Percentiles rank a stretch among this genome's conserved stretches.
phyloP scores from a whole-genome alignment of 2,329 filamentous ascomycete species.

The Escovopsis sp. region DNA sequence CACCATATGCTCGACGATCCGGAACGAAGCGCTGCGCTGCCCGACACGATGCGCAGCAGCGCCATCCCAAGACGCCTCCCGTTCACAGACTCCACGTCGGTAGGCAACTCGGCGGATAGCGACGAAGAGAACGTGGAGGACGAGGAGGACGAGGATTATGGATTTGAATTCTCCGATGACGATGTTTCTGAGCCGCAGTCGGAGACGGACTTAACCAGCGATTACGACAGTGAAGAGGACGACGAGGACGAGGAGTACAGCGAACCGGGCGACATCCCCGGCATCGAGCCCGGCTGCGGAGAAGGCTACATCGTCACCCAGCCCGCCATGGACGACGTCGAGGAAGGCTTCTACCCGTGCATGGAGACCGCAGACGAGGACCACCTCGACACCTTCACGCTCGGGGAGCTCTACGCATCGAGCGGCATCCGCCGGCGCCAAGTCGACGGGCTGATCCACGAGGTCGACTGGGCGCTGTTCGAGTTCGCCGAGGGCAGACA shows the following conservation, averaged over 20 bases:
- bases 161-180: constrained; percentile 43
- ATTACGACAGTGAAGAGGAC: constrained; percentile 32
- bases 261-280: constrained; percentile 62
- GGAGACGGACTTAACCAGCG: constrained; percentile 36
- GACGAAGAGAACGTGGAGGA: constrained; percentile 7
- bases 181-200: constrained; percentile 40
- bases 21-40: constrained; percentile 25
- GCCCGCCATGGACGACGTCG: constrained; percentile 76
- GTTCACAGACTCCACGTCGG: constrained; percentile 23
- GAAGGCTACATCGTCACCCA: constrained; percentile 75
- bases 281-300: constrained; percentile 58
- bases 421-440: constrained; percentile 73
- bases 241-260: constrained; percentile 39
- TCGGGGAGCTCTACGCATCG: constrained; percentile 78
- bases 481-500: constrained; percentile 57
- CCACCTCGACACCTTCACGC: constrained; percentile 62
- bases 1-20: constrained; percentile 86
- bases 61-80: constrained; percentile 24
- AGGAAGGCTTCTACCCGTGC: constrained; percentile 68
- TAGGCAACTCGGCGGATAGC: too few species aligned
- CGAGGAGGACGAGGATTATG: constrained; percentile 38
- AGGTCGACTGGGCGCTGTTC: constrained; percentile 92
- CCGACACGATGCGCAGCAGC: constrained; percentile 22
- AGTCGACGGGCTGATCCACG: constrained; percentile 59
- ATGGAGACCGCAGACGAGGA: constrained; percentile 59